Evolutionary conservation across 83 land plant genomes (phyloP).

Genomic region (Picea engelmannii): DNA sequence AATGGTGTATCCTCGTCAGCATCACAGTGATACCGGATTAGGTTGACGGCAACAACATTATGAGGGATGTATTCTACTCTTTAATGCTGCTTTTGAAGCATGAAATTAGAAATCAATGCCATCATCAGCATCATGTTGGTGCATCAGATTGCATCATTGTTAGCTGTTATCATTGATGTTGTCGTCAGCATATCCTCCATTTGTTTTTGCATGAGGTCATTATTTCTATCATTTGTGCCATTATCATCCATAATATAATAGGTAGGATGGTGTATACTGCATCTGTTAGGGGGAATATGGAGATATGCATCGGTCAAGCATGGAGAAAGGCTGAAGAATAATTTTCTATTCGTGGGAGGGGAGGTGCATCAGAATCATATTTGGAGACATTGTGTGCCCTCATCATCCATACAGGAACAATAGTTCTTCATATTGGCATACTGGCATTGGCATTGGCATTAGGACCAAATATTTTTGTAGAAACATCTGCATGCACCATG

Average conservation of each 20-base stretch:
- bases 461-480: background rate
- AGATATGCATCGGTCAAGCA: slow-evolving; percentile 13
- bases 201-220: slow-evolving; percentile 32
- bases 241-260: slow-evolving; percentile 14
- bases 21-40: slow-evolving; percentile 27
- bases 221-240: slow-evolving; percentile 22
- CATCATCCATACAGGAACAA: slow-evolving; percentile 3
- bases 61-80: slow-evolving; percentile 65
- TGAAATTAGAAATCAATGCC: slow-evolving; percentile 20
- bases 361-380: slow-evolving; percentile 10
- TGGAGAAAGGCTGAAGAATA: slow-evolving; percentile 1
- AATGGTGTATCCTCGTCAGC: slow-evolving; percentile 45
- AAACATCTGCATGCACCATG: slow-evolving; percentile 12
- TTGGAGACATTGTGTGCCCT: background rate
- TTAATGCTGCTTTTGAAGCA: slow-evolving; percentile 30
- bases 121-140: slow-evolving; percentile 57
- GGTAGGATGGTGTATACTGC: background rate
- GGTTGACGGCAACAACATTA: slow-evolving; percentile 11
- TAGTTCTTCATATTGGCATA: slow-evolving; percentile 17
- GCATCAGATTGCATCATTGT: slow-evolving; percentile 42
- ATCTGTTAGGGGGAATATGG: slow-evolving; percentile 6
- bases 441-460: slow-evolving; percentile 10
- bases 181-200: slow-evolving; percentile 40
- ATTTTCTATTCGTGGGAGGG: slow-evolving; percentile 5
- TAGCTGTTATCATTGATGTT: slow-evolving; percentile 17